Evolutionary conservation across 495 filamentous ascomycete species (phyloP).

Genomic region (Articulospora tetracladia): DNA sequence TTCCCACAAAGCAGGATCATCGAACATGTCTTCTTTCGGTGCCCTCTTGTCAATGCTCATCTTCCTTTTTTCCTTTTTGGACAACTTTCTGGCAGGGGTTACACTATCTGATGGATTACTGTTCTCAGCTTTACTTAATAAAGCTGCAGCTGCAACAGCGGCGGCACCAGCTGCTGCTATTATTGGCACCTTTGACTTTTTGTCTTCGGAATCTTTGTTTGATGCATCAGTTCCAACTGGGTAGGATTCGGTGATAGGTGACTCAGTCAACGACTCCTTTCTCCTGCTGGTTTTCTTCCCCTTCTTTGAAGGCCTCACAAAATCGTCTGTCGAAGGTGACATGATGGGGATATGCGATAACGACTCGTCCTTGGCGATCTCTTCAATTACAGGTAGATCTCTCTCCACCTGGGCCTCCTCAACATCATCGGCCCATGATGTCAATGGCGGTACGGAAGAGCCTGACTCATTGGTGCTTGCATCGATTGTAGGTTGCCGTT

Average conservation of each 20-base stretch:
- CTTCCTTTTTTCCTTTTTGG: constrained; percentile 27
- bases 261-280: constrained; percentile 7
- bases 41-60: constrained; percentile 29
- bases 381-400: constrained; percentile 21
- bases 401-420: constrained; percentile 23
- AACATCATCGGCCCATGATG: constrained; percentile 25
- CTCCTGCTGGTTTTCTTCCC: constrained; percentile 25
- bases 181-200: background rate
- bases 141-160: constrained; percentile 23
- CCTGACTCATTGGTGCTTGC: background rate
- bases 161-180: constrained; percentile 20
- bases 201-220: background rate
- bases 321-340: constrained; percentile 17
- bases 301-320: constrained; percentile 24
- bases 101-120: background rate
- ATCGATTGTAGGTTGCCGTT: constrained; percentile 24
- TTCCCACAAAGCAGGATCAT: constrained; percentile 50
- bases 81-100: constrained; percentile 17
- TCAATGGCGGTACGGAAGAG: constrained; percentile 8
- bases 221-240: background rate
- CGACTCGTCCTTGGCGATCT: constrained; percentile 24
- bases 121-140: constrained; percentile 27
- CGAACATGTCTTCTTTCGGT: constrained; percentile 35
- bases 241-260: constrained; percentile 1
- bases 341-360: constrained; percentile 24